These are phyloP conservation scores for Dactylis glomerata DNA, from an alignment of 176 grass and related monocot genomes.

Conservation along the genomic window DNA sequence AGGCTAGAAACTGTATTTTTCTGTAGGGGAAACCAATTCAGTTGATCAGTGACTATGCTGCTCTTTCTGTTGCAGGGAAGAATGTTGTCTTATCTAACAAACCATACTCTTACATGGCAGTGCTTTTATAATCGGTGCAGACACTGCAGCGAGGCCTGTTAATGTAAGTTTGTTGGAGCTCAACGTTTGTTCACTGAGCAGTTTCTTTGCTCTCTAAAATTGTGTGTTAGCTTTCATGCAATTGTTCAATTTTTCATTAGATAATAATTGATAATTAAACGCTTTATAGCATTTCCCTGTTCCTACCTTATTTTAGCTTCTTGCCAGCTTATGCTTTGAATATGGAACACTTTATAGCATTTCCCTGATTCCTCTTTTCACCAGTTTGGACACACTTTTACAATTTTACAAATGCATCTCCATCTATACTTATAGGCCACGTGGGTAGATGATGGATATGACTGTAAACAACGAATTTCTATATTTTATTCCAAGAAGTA, in stretches of 20 bases:
- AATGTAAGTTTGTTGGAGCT: conserved; percentile 52
- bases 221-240: background rate
- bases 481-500: no score
- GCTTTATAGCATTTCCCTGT: background rate
- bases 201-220: background rate
- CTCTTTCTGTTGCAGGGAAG: conserved; percentile 65
- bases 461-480: no score
- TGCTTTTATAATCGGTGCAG: conserved; percentile 87
- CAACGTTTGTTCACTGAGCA: background rate
- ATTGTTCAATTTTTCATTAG: conserved; percentile 1
- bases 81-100: conserved; percentile 92
- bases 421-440: no score
- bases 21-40: background rate
- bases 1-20: conserved; percentile 10
- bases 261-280: background rate
- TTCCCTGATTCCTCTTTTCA: no score
- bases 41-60: conserved; percentile 20
- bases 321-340: conserved; percentile 3
- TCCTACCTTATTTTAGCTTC: background rate
- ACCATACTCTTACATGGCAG: conserved; percentile 91
- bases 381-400: no score
- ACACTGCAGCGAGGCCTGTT: conserved; percentile 87
- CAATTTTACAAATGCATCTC: no score
- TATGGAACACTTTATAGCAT: no score
- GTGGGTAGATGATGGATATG: no score